Base-by-base conservation (phyloP, 2,329 filamentous ascomycete species). In the Colletotrichum paranaense region DNA sequence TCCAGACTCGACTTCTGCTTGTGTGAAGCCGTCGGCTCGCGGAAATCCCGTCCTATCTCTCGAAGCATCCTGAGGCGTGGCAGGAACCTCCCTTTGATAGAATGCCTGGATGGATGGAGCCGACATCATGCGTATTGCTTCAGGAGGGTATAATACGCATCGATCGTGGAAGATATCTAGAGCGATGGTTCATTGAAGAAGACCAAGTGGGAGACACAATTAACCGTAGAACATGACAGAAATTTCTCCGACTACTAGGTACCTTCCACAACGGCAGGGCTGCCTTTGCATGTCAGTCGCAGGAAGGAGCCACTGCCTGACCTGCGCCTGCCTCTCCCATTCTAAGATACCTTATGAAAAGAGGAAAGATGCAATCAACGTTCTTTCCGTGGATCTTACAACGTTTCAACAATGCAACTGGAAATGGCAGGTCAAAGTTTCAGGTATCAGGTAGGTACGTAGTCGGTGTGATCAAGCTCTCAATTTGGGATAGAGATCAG, bases 1-100 rank as follows among this genome's bases (percentile, higher is more conserved):
- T 2, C 80, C 79, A 24, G 80, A 80, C 19, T 83, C 80, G 1
- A 87, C 74, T 75, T 90, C 88, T 22, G 81, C 80, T 16, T 82
- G 74, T 3, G 87, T 90, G 80, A 91, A 91, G 35, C 88, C 88
- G 80, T 90, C 88, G 49, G 86, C 84, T 16, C 8, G 32, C 19
- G 3, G 12, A 38, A 24, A 28, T 35, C 2, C 67, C 49, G 56
- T 74, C 68, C 53, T 79, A 77, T 24, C 53, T 56, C 42, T 49
- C 42, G 32, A 12, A 49, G 24, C 55, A 59, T 16, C n/a, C 22
- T 64, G 24, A 5, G 24, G 49, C 0, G 65, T 56, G 14, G 67
- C 63, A 5, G 78, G 22, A 12, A 46, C 35, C 55, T 82, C 80
- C 52, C 77, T 78, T 24, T 78, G 77, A 62, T 80, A 83, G 72